Percentiles rank a stretch among this genome's conserved stretches.
phyloP scores from a whole-genome alignment of 2,329 filamentous ascomycete genomes.

The Alternaria longipes region DNA sequence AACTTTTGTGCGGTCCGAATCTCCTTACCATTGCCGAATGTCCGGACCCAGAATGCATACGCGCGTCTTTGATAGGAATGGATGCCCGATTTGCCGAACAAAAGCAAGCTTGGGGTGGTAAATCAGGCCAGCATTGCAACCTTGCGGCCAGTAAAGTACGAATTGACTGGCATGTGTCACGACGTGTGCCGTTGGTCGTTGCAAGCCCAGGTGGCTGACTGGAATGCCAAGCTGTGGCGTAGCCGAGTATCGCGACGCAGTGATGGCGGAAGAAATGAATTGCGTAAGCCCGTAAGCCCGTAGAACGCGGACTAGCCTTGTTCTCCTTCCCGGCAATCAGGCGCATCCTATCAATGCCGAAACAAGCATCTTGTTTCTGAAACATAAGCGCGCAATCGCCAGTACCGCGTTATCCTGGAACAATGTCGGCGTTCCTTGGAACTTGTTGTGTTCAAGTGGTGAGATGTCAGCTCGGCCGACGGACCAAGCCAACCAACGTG shows the following conservation, averaged over 20 bases:
- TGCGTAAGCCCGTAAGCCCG: neutral
- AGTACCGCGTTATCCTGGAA: neutral
- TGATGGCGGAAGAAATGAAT: neutral
- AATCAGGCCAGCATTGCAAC: neutral
- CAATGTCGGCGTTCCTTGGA: neutral
- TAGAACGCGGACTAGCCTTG: neutral
- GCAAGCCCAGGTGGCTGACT: neutral
- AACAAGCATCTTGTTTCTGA: conserved; percentile 1
- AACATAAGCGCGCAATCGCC: neutral
- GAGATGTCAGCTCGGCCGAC: conserved; percentile 1
- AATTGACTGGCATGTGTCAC: neutral
- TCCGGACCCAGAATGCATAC: neutral
- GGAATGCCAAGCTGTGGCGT: conserved; percentile 2
- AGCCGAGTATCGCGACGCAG: conserved; percentile 7
- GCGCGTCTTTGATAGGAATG: neutral
- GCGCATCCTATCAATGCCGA: neutral
- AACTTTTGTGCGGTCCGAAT: conserved; percentile 5
- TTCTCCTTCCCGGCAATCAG: neutral
- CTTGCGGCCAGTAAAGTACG: neutral
- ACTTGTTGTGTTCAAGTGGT: neutral
- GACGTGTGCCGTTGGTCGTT: neutral
- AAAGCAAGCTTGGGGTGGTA: neutral
- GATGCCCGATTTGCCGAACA: neutral
- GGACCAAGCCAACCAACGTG: neutral
- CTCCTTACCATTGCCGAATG: neutral